Percentiles rank a stretch among this genome's conserved stretches.
Conservation (phyloP, 2,329 filamentous ascomycete genomes). For the Hypoxylon sp. region DNA sequence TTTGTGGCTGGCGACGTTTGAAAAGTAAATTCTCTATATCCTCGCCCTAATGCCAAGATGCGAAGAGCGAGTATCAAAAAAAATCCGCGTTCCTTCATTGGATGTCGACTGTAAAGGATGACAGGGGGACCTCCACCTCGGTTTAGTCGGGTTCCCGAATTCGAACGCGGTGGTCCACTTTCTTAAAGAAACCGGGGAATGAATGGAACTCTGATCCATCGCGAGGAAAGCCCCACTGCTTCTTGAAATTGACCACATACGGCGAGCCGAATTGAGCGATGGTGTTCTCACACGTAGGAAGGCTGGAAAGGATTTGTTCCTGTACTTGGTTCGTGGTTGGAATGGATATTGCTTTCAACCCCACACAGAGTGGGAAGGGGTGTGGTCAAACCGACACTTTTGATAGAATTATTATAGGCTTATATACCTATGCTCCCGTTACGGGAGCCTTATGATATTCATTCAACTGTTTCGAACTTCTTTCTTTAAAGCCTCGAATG, state of each 20-base stretch:
- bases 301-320: not conserved
- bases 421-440: not conserved
- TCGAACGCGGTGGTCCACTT: not conserved
- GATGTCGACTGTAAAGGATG: constrained; percentile 1
- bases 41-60: constrained; percentile 17
- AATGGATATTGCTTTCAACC: not conserved
- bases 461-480: not conserved
- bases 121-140: constrained; percentile 8
- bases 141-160: constrained; percentile 5
- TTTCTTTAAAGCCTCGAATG: not conserved
- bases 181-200: not conserved
- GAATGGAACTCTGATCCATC: not conserved
- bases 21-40: not conserved
- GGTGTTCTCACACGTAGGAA: not conserved
- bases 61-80: constrained; percentile 26
- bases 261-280: constrained; percentile 1
- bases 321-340: not conserved
- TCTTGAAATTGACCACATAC: not conserved
- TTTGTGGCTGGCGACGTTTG: not conserved
- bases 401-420: too few species aligned
- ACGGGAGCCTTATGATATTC: not conserved
- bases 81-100: not conserved
- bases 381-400: too few species aligned
- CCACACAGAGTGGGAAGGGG: not conserved
- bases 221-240: not conserved